Evolutionary conservation across 2,329 filamentous ascomycete genomes (phyloP), one percentile per base, ranked within the genome.

Genomic region (Diaporthe ilicicola): DNA sequence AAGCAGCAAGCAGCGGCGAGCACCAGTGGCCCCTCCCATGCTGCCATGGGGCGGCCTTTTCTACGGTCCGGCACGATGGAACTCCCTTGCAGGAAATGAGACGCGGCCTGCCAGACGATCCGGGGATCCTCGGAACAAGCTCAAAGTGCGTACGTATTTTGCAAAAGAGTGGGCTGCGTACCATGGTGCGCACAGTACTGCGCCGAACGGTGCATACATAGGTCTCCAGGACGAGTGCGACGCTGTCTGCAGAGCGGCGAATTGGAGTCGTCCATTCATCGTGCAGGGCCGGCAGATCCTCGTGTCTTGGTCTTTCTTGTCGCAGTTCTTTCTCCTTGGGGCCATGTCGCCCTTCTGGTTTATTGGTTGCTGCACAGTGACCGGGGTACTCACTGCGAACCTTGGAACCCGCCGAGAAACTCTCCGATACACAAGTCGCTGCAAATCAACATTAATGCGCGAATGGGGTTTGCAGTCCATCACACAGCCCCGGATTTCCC

Each of bases 81-180:
- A 62, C 59, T 50, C 46, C 59, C 59, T 34, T 62, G 59, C 59
- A 62, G 59, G 59, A 62, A 62, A 48, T 62, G 59, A 62, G 59
- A 62, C 59, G 59, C 29, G 59, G 56, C 19, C 56, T 62, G 56
- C 56, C 42, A 62, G 56, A 62, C 56, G 56, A 62, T 62, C 56
- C 42, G 56, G 42, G 59, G 59, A 17, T 19, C 22, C 27, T 62
- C 42, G 59, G 59, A 37, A 62, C 42, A 27, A 34, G 19, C 9
- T 24, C 13, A 27, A 24, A n/a, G n/a, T n/a, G n/a, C n/a, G 29
- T 32, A 27, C 42, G 56, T 62, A 17, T 48, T 62, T 27, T 17
- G 29, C 19, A 37, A 42, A 24, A 46, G 29, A 13, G 3, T 15
- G 24, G 22, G n/a, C 19, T 27, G 27, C 22, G 46, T 50, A 50